Evolutionary conservation across 345 rosid genomes (phyloP), one percentile per base, ranked within the genome.

Genomic region (Diplotaxis tenuifolia): DNA sequence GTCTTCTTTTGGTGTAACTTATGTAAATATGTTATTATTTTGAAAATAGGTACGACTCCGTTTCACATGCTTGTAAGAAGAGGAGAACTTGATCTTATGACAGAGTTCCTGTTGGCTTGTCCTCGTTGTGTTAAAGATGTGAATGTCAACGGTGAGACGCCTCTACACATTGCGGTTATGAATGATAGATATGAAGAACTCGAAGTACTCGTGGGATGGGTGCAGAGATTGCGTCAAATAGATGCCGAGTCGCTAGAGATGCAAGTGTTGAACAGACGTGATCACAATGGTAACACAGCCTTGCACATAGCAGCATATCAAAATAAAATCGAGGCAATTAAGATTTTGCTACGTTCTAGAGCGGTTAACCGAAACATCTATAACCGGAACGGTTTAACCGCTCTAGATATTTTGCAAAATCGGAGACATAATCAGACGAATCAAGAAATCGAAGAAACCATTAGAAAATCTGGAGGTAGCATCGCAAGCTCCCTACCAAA

Each of bases 221-320:
- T 75, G 29, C 73, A 32, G 12, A 71, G 56, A 49, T 8, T 42
- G 19, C 23, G 16, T 29, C 32, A 65, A 5, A 38, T 3, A 19
- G 32, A 69, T 1, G 54, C 72, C 0, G 25, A 42, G n/a, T 11
- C 58, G 0, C n/a, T 52, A 14, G 73, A 32, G 47, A 58, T 22
- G 27, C 74, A 75, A 3, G 12, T 69, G 3, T 9, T 75, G 27
- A 72, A 82, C 67, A 50, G 21, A 57, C 73, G 58, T 56, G 73
- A 79, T 8, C 75, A 73, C 8, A 69, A 79, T 0, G 78, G 76
- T 11, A 72, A 72, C 74, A 79, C 78, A 7, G 67, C 67, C 23
- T 54, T 82, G 36, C 84, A 82, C 9, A 1, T 65, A 16, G 82
- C 84, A 65, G 78, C 71, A 9, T 76, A 72, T 25, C 12, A 22